phyloP scores from a whole-genome alignment of 257 asterid genomes.

The Lithospermum erythrorhizon region DNA sequence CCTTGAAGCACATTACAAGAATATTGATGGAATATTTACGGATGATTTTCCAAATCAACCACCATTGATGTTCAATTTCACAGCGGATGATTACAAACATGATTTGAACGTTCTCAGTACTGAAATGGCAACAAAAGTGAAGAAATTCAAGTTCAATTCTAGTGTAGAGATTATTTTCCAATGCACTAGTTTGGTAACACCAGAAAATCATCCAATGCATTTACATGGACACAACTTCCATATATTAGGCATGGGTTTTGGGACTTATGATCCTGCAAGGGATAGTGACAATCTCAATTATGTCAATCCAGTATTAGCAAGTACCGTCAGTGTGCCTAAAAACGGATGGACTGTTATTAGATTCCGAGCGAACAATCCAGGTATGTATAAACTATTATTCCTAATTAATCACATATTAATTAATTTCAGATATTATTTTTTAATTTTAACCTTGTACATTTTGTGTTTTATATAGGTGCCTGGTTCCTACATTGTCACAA shows the following conservation, averaged over 20 bases:
- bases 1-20: conserved; percentile 42
- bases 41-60: conserved; percentile 47
- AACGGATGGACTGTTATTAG: conserved; percentile 74
- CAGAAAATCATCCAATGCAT: conserved; percentile 70
- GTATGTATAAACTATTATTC: conserved; percentile 7
- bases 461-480: not conserved
- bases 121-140: too few relatives aligned
- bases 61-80: conserved; percentile 30
- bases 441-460: too few relatives aligned
- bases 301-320: conserved; percentile 64
- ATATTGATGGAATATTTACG: conserved; percentile 26
- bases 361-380: conserved; percentile 68
- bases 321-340: conserved; percentile 63
- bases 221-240: conserved; percentile 65
- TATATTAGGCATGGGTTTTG: conserved; percentile 50
- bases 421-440: too few relatives aligned
- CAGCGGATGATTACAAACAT: too few relatives aligned
- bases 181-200: conserved; percentile 48
- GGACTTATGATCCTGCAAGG: conserved; percentile 32
- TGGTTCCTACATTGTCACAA: not conserved
- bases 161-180: conserved; percentile 51
- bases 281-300: conserved; percentile 36
- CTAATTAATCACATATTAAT: too few relatives aligned
- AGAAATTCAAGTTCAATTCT: conserved; percentile 39
- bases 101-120: too few relatives aligned